A percentile compares a stretch with the other conserved stretches of the same genome.
Conservation (phyloP, 2,329 filamentous ascomycete species). For the Cyclaneusma minus region DNA sequence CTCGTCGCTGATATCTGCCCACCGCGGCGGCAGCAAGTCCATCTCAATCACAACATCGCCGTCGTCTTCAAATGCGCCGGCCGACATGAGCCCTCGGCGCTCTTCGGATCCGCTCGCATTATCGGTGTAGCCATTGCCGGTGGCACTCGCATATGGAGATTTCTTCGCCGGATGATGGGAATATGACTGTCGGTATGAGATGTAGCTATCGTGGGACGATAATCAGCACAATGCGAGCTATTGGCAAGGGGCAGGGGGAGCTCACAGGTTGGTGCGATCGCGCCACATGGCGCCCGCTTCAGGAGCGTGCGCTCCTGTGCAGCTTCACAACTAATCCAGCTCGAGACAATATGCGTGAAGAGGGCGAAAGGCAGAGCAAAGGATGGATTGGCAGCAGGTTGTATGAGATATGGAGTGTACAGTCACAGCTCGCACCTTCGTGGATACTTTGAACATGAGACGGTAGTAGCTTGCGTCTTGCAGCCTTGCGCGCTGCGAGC, state of each 20-base stretch:
- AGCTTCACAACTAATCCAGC: too few relatives aligned
- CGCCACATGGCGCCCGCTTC: constrained; percentile 71
- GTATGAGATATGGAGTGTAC: too few relatives aligned
- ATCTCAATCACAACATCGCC: constrained; percentile 96
- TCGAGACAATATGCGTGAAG: too few relatives aligned
- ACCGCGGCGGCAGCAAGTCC: constrained; percentile 87
- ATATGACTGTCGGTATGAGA: constrained; percentile 98
- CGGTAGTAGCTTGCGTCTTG: too few relatives aligned
- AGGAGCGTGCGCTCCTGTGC: too few relatives aligned
- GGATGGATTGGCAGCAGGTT: too few relatives aligned
- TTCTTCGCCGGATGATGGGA: constrained; percentile 86
- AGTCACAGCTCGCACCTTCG: too few relatives aligned
- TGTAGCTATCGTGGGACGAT: constrained; percentile 48
- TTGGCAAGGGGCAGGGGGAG: constrained; percentile 9
- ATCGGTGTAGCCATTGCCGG: constrained; percentile 42
- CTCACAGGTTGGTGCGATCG: constrained; percentile 95
- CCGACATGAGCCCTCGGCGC: constrained; percentile 71
- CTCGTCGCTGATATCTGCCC: constrained; percentile 91
- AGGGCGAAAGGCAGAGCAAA: too few relatives aligned
- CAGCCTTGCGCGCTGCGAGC: too few relatives aligned
- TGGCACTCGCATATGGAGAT: constrained; percentile 39
- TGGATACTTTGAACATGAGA: too few relatives aligned
- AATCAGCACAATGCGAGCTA: constrained; percentile 13
- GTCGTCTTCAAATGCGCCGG: constrained; percentile 64
- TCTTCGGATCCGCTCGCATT: constrained; percentile 45